phyloP scores from a whole-genome alignment of 2,329 filamentous ascomycete genomes.

The Fusarium nygamai region DNA sequence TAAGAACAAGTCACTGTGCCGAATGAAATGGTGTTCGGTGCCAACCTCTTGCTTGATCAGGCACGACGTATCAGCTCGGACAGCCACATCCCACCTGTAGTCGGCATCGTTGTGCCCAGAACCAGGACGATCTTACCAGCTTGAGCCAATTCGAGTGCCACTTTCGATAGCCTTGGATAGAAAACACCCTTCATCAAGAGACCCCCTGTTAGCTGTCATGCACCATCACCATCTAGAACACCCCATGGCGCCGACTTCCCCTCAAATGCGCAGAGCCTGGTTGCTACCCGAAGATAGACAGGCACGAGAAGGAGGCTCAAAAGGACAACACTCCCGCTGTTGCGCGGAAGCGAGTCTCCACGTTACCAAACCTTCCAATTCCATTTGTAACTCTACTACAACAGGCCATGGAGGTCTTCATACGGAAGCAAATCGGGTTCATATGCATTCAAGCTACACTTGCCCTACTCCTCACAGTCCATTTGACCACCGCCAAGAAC shows the following conservation, averaged over 20 bases:
- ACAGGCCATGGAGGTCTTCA: neutral
- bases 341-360: neutral
- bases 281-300: neutral
- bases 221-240: neutral
- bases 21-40: neutral
- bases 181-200: neutral
- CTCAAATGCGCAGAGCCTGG: neutral
- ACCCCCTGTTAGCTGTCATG: neutral
- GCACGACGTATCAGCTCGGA: neutral
- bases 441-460: neutral
- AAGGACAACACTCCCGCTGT: neutral
- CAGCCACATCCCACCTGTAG: neutral
- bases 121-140: neutral
- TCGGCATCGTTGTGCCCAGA: neutral
- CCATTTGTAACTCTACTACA: neutral
- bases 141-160: neutral
- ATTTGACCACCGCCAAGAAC: neutral
- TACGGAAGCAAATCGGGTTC: neutral
- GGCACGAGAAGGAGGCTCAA: neutral
- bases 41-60: too few relatives aligned
- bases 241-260: neutral
- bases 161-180: neutral
- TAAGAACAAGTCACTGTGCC: neutral
- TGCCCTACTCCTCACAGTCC: rapidly evolving
- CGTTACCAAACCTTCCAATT: neutral